Evolutionary conservation across 306 rosid genomes (phyloP), one percentile per base, ranked within the genome.

Genomic region (Dryas alaskensis): DNA sequence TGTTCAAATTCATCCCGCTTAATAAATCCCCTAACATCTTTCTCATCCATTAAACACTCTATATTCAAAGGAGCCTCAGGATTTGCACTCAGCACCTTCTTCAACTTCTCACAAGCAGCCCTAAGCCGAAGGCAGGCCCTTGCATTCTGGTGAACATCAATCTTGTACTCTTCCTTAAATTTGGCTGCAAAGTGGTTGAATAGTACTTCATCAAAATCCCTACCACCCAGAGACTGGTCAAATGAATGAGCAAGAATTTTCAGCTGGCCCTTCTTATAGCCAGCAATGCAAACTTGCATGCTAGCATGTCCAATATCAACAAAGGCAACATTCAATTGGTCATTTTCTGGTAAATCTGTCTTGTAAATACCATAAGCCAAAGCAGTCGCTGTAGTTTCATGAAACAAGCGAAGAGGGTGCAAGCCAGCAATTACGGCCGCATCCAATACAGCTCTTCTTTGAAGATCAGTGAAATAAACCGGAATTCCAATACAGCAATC

Each of bases 401-500:
- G 99, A 22, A 95, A 5, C 80, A 95, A 67, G 50, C 89, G 91
- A 58, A 92, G 98, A 8, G 99, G 99, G 49, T 90, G 88, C 90
- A 95, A 75, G 54, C 97, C 97, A 0, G 99, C 96, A 83, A 95
- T 92, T 72, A 87, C 81, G 52, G 99, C 99, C 0, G 97, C 99
- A 81, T 90, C 96, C 79, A 92, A 44, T 37, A 92, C 93, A 10
- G 93, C 98, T 75, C 99, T 92, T 76, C 99, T 87, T 79, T 95
- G 99, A 59, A 92, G 87, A 73, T 90, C 99, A 65, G 97, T 92
- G 70, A 95, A 95, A 75, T 95, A 90, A 62, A 92, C 78, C 5
- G 99, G 99, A 80, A 95, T 95, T 14, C 97, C 99, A 69, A 95
- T 92, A 78, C 96, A 90, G 80, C 99, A 95, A 86, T 95, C 99